phyloP scores from a whole-genome alignment of 495 filamentous ascomycete species.

The Aspergillus nidulans region DNA sequence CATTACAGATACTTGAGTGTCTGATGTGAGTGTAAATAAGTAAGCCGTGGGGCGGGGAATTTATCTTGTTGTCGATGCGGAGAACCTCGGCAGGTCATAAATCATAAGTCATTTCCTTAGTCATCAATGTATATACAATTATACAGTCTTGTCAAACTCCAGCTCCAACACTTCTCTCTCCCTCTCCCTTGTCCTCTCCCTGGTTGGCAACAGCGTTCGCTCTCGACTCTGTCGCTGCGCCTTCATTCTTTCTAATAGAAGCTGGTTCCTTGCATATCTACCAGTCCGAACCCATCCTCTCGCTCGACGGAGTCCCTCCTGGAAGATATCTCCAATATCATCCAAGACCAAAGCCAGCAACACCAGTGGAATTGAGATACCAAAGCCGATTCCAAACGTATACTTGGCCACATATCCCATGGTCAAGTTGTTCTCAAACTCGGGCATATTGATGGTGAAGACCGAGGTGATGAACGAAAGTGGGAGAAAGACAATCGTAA shows the following conservation, averaged over 20 bases:
- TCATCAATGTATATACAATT: neutral
- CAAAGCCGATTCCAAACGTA: constrained; percentile 63
- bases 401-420: constrained; percentile 59
- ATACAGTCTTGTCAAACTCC: neutral
- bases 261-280: neutral
- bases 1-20: neutral
- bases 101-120: neutral
- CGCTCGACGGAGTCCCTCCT: constrained; percentile 22
- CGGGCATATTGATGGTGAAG: constrained; percentile 60
- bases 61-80: neutral
- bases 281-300: constrained; percentile 22
- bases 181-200: neutral
- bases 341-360: constrained; percentile 54
- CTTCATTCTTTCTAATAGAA: neutral
- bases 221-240: neutral
- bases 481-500: constrained; percentile 65
- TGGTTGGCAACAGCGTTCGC: neutral
- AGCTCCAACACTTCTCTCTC: neutral
- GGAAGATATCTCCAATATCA: constrained; percentile 46
- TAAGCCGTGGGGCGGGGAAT: neutral
- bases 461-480: constrained; percentile 64
- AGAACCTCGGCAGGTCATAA: constrained; percentile 6
- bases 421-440: constrained; percentile 47
- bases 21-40: neutral
- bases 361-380: constrained; percentile 61